Evolutionary conservation across 176 grass and related monocot species (phyloP).

Genomic region (Ensete ventricosum): DNA sequence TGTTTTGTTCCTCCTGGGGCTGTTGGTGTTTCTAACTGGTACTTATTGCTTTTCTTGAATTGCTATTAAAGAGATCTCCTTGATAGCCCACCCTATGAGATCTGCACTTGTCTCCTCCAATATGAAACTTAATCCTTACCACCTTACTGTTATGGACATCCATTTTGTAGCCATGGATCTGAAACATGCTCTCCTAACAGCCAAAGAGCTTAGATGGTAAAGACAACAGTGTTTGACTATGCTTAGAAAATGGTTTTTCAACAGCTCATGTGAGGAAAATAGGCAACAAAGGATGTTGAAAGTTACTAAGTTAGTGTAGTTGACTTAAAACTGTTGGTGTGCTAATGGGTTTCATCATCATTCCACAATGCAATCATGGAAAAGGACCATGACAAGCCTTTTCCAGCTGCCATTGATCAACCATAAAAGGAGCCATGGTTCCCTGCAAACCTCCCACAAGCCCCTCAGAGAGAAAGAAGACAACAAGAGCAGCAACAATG

Average conservation of each 20-base stretch:
- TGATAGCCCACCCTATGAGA: too few relatives aligned
- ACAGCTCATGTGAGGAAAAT: conserved; percentile 15
- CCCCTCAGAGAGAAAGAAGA: conserved; percentile 10
- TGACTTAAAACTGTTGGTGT: conserved; percentile 31
- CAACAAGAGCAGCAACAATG: conserved; percentile 31
- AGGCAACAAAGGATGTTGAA: conserved; percentile 24
- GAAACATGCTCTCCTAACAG: too few relatives aligned
- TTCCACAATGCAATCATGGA: conserved; percentile 41
- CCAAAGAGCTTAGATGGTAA: too few relatives aligned
- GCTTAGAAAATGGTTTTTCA: neutral
- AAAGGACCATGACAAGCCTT: conserved; percentile 43
- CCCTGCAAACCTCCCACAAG: conserved; percentile 14
- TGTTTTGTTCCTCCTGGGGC: too few relatives aligned
- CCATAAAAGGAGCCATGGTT: conserved; percentile 44
- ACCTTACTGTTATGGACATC: too few relatives aligned
- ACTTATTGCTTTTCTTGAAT: too few relatives aligned
- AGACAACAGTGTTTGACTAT: too few relatives aligned
- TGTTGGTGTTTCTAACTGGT: too few relatives aligned
- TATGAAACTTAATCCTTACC: too few relatives aligned
- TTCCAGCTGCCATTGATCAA: conserved; percentile 11
- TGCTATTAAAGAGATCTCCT: too few relatives aligned
- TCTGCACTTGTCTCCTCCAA: too few relatives aligned
- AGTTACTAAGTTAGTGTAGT: conserved; percentile 39
- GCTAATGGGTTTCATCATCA: conserved; percentile 36
- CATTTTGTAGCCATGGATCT: too few relatives aligned